A percentile compares a stretch with the other conserved stretches of the same genome.
These are phyloP conservation scores for Phytomonas francai DNA, from an alignment of 208 protist genomes.

Conservation along the genomic window DNA sequence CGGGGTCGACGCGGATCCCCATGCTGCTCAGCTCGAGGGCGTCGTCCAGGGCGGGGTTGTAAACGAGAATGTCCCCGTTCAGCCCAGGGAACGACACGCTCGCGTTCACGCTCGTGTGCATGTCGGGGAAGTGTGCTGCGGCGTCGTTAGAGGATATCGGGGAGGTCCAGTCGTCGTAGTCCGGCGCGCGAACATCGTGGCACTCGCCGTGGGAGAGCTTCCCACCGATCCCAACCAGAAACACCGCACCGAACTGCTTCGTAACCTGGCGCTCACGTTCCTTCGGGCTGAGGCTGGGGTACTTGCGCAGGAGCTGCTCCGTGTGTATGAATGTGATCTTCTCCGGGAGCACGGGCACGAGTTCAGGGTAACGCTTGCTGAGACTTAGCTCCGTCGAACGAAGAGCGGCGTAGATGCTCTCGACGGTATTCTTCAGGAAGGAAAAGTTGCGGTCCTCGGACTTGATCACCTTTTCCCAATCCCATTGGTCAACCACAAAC, in stretches of 20 bases:
- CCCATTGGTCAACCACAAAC: slow-evolving; percentile 91
- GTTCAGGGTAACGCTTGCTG: slow-evolving; percentile 31
- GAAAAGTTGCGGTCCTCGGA: slow-evolving; percentile 47
- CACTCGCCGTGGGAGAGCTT: slow-evolving; percentile 65
- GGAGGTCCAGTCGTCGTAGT: slow-evolving; percentile 92
- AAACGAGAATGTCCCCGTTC: slow-evolving; percentile 89
- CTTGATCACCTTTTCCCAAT: slow-evolving; percentile 86
- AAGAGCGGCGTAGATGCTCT: slow-evolving; percentile 64
- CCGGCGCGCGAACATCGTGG: slow-evolving; percentile 82
- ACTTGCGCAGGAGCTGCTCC: slow-evolving; percentile 75
- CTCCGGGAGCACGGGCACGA: slow-evolving; percentile 55
- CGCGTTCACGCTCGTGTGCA: slow-evolving; percentile 33
- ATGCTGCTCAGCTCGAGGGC: slow-evolving; percentile 87
- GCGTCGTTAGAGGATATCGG: slow-evolving; percentile 30
- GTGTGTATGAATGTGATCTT: slow-evolving; percentile 80
- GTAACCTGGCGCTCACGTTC: slow-evolving; percentile 63
- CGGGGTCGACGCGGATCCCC: slow-evolving; percentile 87
- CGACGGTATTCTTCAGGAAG: slow-evolving; percentile 63
- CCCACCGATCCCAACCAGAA: slow-evolving; percentile 85
- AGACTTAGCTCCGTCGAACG: slow-evolving; percentile 55
- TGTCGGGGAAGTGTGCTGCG: slow-evolving; percentile 25
- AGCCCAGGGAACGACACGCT: slow-evolving; percentile 57
- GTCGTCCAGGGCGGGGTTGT: slow-evolving; percentile 75
- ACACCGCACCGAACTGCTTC: slow-evolving; percentile 81
- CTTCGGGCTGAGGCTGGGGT: slow-evolving; percentile 76